phyloP scores from a whole-genome alignment of 177 flowering plant species.

The Vitis hybrid region DNA sequence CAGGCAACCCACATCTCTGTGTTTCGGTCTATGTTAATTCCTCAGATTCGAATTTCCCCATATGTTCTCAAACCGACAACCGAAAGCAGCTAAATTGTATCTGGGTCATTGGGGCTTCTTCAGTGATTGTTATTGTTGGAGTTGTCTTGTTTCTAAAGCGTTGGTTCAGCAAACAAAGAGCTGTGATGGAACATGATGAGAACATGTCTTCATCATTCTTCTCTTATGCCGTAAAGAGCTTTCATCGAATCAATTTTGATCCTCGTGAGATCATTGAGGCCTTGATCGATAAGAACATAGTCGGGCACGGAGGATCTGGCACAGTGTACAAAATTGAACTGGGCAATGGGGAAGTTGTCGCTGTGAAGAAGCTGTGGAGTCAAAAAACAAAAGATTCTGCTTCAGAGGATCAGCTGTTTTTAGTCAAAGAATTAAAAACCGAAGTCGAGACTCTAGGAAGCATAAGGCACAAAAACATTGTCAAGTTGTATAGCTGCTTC shows the following conservation, averaged over 20 bases:
- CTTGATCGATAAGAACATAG: conserved; percentile 74
- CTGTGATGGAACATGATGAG: conserved; percentile 49
- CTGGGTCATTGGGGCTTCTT: conserved; percentile 58
- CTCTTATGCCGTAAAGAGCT: conserved; percentile 81
- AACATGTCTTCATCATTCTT: conserved; percentile 49
- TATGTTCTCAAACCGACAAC: conserved; percentile 39
- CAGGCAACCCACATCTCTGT: conserved; percentile 83
- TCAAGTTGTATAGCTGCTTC: conserved; percentile 79
- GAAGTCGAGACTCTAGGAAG: conserved; percentile 93
- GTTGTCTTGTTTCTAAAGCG: conserved; percentile 47
- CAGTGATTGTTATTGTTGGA: conserved; percentile 46
- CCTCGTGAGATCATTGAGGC: conserved; percentile 65
- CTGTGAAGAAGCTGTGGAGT: conserved; percentile 78
- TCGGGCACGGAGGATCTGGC: conserved; percentile 90
- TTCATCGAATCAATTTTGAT: conserved; percentile 71
- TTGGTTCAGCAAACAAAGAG: conserved; percentile 36
- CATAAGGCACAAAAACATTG: conserved; percentile 91
- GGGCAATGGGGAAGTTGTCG: conserved; percentile 60
- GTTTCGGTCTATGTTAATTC: conserved; percentile 36
- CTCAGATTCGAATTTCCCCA: conserved; percentile 40
- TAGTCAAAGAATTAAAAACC: conserved; percentile 65
- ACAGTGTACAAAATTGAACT: conserved; percentile 70
- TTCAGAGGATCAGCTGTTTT: conserved; percentile 41
- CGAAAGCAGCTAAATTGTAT: conserved; percentile 35
- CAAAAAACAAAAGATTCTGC: conserved; percentile 42